These are phyloP conservation scores for Amanita muscaria DNA, from an alignment of 768 basidiomycete species.

Conservation along the genomic window DNA sequence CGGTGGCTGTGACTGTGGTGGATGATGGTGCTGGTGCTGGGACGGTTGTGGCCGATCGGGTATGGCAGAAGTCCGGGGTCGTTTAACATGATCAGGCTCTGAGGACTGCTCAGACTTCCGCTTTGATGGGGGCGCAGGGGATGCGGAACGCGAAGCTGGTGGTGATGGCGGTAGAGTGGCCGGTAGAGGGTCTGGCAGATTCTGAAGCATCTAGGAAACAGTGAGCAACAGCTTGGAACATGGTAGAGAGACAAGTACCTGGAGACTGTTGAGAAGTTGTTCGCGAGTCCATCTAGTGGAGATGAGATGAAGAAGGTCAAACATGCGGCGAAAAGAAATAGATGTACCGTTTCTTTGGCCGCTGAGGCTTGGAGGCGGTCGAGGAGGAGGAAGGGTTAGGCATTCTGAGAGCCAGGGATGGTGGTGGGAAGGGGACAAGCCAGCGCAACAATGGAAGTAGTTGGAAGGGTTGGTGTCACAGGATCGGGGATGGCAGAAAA, in stretches of 20 bases:
- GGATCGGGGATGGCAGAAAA: conserved; percentile 20
- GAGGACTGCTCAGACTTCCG: conserved; percentile 35
- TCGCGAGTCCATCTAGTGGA: conserved; percentile 42
- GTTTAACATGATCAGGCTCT: conserved; percentile 37
- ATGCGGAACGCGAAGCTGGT: conserved; percentile 39
- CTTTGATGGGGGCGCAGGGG: conserved; percentile 37
- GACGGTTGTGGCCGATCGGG: conserved; percentile 14
- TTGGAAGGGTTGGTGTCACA: conserved; percentile 21
- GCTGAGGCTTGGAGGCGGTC: conserved; percentile 13
- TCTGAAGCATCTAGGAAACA: conserved; percentile 26
- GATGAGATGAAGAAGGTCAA: conserved; percentile 14
- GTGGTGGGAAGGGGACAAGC: conserved; percentile 40
- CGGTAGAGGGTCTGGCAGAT: conserved; percentile 31
- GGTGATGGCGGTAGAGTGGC: conserved; percentile 43
- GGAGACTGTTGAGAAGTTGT: conserved; percentile 38
- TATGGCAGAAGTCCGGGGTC: conserved; percentile 31
- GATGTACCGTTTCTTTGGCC: conserved; percentile 28
- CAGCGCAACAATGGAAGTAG: conserved; percentile 33
- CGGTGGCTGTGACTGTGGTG: conserved; percentile 17
- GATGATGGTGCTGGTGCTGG: conserved; percentile 16
- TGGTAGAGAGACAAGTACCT: conserved; percentile 24
- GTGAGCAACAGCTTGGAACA: conserved; percentile 11
- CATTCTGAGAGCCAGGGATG: conserved; percentile 17
- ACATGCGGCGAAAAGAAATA: conserved; percentile 12
- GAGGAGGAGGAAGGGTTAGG: conserved; percentile 12